Percentiles rank a stretch among this genome's conserved stretches.
phyloP scores from a whole-genome alignment of 768 basidiomycete genomes.

The Kwoniella botswanensis region DNA sequence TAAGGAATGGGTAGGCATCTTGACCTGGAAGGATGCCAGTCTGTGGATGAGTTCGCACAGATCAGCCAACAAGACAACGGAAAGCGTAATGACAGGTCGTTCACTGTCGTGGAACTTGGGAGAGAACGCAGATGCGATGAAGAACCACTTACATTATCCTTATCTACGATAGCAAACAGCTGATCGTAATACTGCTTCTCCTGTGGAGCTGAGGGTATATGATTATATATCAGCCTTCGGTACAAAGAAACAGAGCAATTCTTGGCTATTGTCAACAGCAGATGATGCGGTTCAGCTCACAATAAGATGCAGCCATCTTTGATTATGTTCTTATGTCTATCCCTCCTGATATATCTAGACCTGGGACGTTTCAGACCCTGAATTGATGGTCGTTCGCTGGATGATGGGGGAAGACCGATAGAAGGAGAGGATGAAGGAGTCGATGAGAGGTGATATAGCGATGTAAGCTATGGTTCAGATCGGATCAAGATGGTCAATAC shows the following conservation, averaged over 20 bases:
- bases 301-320: constrained; percentile 6
- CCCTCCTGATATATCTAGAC: neutral
- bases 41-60: constrained; percentile 16
- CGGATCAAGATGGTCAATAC: too few species aligned
- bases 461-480: too few species aligned
- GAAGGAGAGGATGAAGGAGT: neutral
- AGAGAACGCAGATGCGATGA: neutral
- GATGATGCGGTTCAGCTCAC: constrained; percentile 4
- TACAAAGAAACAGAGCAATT: too few species aligned
- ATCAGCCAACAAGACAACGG: neutral
- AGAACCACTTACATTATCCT: constrained; percentile 42
- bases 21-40: constrained; percentile 68
- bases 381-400: neutral
- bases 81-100: neutral
- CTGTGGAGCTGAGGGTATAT: constrained; percentile 41
- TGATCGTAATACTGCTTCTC: constrained; percentile 56
- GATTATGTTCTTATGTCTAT: neutral
- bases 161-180: constrained; percentile 55
- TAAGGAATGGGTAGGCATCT: constrained; percentile 83
- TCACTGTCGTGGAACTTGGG: too few species aligned
- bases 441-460: neutral
- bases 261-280: too few species aligned
- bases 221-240: neutral
- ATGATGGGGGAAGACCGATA: neutral
- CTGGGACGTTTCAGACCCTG: too few species aligned